Base-by-base conservation (phyloP, 1,284 basidiomycete species). In the Ceratobasidium sp. region DNA sequence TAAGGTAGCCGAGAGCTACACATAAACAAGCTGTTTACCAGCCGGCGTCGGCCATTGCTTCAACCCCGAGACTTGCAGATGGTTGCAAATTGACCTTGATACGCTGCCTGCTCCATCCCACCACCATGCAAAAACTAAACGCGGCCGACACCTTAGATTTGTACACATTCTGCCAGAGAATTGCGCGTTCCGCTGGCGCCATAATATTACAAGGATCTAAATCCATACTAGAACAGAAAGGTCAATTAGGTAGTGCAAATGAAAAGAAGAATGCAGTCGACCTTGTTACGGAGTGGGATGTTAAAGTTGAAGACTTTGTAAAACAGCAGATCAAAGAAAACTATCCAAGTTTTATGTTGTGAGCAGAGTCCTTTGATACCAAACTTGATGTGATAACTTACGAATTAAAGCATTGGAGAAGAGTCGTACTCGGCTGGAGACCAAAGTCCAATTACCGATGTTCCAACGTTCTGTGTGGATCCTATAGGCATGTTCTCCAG, bases 281-380 rank as follows among this genome's bases (percentile, higher is more conserved):
- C 85, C 88, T 98, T 52, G 97, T 99, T n/a, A 99, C 97, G 0
- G 94, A 98, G 86, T 98, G 96, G 82, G 97, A 99, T 85, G 94
- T 98, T 79, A 91, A 89, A 52, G 96, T 98, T 15, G 97, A 99
- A 84, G 92, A 94, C 80, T 88, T 97, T 76, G 94, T 98, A 64
- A 91, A 91, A 84, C 83, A 88, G 73, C 89, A 91, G 83, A 91
- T 98, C 79, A 85, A 86, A 46, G 84, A 86, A 40, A 87, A 87
- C 66, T 98, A 94, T 84, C 96, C 96, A 0, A 83, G 85, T 13
- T 97, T 96, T 85, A 87, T 92, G 80, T 76, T 76, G 73, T 76
- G 42, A 46, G 73, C 52, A n/a, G 44, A 23, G 46, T 40, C 10
- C 7, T 23, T 26, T 40, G 42, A 7, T 26, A 15, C n/a, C 26